A percentile compares a stretch with the other conserved stretches of the same genome.
phyloP scores from a whole-genome alignment of 1,284 basidiomycete species.

The Heliocybe sulcata region DNA sequence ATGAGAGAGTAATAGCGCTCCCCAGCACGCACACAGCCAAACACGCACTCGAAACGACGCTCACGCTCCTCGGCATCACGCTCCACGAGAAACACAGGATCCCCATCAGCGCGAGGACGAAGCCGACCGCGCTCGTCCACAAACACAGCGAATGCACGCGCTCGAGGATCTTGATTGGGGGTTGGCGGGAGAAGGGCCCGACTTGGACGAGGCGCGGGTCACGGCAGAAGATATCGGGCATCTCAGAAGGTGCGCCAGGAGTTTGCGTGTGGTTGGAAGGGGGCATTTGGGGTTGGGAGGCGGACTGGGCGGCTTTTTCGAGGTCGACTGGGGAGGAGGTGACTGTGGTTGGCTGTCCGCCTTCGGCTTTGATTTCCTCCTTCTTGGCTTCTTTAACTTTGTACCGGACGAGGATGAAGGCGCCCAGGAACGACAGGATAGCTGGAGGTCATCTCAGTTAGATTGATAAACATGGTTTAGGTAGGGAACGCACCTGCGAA shows the following conservation, averaged over 20 bases:
- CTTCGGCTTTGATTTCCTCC: slow-evolving; percentile 22
- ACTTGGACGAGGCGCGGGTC: slow-evolving; percentile 27
- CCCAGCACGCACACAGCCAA: slow-evolving; percentile 28
- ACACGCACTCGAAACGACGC: slow-evolving; percentile 33
- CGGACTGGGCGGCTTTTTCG: slow-evolving; percentile 9
- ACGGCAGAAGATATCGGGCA: slow-evolving; percentile 15
- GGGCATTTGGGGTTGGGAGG: not conserved
- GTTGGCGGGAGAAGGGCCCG: slow-evolving; percentile 26
- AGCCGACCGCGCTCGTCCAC: slow-evolving; percentile 39
- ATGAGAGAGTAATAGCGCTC: slow-evolving; percentile 13
- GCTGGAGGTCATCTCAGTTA: slow-evolving; percentile 22
- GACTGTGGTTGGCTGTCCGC: not conserved
- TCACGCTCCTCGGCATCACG: slow-evolving; percentile 31
- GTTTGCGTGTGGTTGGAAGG: slow-evolving; percentile 12
- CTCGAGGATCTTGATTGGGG: slow-evolving; percentile 39
- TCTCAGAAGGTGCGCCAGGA: not conserved
- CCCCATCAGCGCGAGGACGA: slow-evolving; percentile 40
- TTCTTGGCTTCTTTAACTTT: slow-evolving; percentile 43
- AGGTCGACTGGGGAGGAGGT: slow-evolving; percentile 6
- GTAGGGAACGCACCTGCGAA: slow-evolving; percentile 36
- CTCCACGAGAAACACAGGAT: slow-evolving; percentile 46
- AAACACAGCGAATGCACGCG: slow-evolving; percentile 44
- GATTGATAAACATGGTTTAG: not conserved
- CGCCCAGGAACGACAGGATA: slow-evolving; percentile 48
- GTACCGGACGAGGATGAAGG: slow-evolving; percentile 49